Conservation (phyloP, 306 rosid species). For the Spatholobus suberectus region DNA sequence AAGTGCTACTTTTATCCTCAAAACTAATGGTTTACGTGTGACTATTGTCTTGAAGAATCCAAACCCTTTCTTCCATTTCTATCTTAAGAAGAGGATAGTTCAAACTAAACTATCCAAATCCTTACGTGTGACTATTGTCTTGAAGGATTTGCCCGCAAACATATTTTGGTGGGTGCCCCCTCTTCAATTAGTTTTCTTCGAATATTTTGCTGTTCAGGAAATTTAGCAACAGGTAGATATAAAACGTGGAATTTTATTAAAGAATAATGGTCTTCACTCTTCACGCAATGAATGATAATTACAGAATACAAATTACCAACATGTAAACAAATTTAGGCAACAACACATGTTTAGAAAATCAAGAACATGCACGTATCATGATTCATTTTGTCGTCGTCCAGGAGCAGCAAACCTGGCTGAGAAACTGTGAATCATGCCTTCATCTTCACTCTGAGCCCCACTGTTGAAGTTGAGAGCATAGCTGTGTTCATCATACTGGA, state of each 20-base stretch:
- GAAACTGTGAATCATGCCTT: slow-evolving; percentile 51
- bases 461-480: slow-evolving; percentile 79
- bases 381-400: slow-evolving; percentile 32
- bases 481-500: slow-evolving; percentile 70
- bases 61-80: neutral
- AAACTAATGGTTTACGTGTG: neutral
- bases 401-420: slow-evolving; percentile 63
- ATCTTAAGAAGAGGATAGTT: neutral
- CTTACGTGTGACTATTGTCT: too few species aligned
- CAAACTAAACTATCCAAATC: neutral
- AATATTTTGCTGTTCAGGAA: neutral
- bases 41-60: neutral
- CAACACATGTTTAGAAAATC: neutral
- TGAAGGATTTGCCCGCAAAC: neutral
- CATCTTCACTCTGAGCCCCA: slow-evolving; percentile 56
- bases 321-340: slow-evolving; percentile 11
- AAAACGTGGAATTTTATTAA: neutral
- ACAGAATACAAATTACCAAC: neutral
- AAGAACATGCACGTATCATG: slow-evolving; percentile 3
- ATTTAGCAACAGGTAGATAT: neutral
- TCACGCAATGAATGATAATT: neutral
- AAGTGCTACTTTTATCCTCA: slow-evolving; percentile 11
- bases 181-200: neutral
- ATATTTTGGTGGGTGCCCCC: neutral
- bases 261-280: neutral